Evolutionary conservation across 2,329 filamentous ascomycete species (phyloP).

Genomic region (Shiraia bambusicola): DNA sequence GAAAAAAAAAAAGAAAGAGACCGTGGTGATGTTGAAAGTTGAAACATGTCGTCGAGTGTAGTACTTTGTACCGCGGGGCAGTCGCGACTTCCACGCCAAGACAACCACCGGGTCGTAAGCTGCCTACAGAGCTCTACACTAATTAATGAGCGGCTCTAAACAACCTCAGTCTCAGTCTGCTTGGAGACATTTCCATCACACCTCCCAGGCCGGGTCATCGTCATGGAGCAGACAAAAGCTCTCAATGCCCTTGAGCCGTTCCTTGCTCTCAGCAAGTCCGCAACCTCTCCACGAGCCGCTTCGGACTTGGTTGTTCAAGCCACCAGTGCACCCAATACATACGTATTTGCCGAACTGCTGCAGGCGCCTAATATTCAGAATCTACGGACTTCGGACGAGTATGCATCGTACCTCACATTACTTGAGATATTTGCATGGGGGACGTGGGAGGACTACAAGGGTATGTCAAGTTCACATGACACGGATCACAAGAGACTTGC

Average conservation of each 20-base stretch:
- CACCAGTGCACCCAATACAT: conserved; percentile 86
- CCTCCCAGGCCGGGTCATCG: not conserved
- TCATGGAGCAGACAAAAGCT: conserved; percentile 71
- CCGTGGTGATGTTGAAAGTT: not conserved
- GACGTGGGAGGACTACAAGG: conserved; percentile 76
- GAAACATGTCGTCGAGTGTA: conserved; percentile 3
- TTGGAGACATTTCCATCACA: too few relatives aligned
- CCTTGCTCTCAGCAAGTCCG: conserved; percentile 82
- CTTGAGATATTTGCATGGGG: conserved; percentile 92
- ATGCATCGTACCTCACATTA: conserved; percentile 64
- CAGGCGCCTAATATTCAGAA: conserved; percentile 75
- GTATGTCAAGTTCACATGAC: conserved; percentile 41
- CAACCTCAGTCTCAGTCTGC: not conserved
- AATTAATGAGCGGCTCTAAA: not conserved
- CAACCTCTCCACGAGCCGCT: conserved; percentile 78
- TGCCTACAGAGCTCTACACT: conserved; percentile 10
- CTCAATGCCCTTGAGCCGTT: conserved; percentile 75
- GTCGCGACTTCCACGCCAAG: conserved; percentile 23
- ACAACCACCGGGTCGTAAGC: conserved; percentile 5
- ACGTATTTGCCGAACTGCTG: conserved; percentile 92
- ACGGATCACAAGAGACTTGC: not conserved
- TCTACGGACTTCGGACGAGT: conserved; percentile 65
- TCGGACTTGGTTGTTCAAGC: conserved; percentile 84
- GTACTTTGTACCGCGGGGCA: conserved; percentile 17
- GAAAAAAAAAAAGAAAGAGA: not conserved